Base-by-base conservation (phyloP, 2,329 filamentous ascomycete genomes). In the Sarocladiaceae sp. region DNA sequence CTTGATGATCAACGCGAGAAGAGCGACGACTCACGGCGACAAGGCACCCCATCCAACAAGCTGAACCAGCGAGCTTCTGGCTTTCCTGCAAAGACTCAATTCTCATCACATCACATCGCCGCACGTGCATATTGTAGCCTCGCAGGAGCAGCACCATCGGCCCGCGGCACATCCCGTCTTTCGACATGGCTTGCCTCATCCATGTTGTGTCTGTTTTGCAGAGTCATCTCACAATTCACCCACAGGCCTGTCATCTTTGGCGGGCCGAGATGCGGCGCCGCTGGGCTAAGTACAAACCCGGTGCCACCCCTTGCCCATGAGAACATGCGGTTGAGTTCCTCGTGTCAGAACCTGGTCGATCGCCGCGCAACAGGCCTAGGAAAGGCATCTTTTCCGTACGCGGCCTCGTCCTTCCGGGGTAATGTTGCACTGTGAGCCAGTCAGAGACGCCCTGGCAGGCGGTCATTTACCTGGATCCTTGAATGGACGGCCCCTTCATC, bases 121-220 rank as follows among this genome's bases (percentile, higher is more conserved):
- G 40, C 18, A 44, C 22, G 12, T 44, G 40, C 40, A 44, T 44
- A 20, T n/a, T n/a, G 22, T n/a, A 44, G 40, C 40, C 40, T 44
- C 23, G 40, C 40, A 12, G 23, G 11, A 28, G 7, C 20, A 7
- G 40, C 20, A 28, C 23, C 40, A n/a, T n/a, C 40, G 40, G 40
- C 22, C 40, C 40, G 23, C 40, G 40, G 40, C 40, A 44, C 40
- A 28, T 44, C 40, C 40, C 40, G 40, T 20, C 37, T 8, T 20
- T 22, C 17, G 17, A 15, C 37, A 10, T 8, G 17, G 20, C 20
- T 15, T 6, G 20, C 18, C 37, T 22, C n/a, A n/a, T n/a, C n/a
- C n/a, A n/a, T n/a, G n/a, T n/a, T n/a, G n/a, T n/a, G n/a, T n/a
- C n/a, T n/a, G n/a, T n/a, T n/a, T n/a, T n/a, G n/a, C n/a, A n/a